Evolutionary conservation across 306 rosid genomes (phyloP).

Genomic region (Carpinus fangiana): DNA sequence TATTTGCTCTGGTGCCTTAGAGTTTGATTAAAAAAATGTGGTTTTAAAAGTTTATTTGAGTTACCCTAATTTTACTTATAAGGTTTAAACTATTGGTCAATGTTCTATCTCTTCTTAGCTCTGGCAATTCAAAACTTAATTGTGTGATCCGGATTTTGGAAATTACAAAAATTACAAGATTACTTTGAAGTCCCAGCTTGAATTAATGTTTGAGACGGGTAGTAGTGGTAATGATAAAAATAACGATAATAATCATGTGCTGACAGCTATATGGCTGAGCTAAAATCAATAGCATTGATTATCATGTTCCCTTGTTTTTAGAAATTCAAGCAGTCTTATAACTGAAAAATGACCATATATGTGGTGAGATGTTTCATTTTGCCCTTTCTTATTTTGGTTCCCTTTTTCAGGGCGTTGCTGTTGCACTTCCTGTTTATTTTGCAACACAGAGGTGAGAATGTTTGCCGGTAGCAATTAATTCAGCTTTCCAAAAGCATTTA

Average conservation of each 20-base stretch:
- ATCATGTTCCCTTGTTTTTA: constrained; percentile 4
- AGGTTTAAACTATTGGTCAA: not conserved
- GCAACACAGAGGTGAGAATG: constrained; percentile 84
- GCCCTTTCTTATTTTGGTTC: constrained; percentile 10
- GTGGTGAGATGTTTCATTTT: constrained; percentile 22
- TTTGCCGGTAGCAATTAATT: constrained; percentile 18
- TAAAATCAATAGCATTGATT: not conserved
- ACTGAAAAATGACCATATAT: not conserved
- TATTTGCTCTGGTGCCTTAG: not conserved
- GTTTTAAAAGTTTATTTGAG: not conserved
- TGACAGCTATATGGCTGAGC: not conserved
- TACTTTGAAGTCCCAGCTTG: not conserved
- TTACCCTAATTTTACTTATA: not conserved
- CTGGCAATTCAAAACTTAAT: not conserved
- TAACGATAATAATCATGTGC: not conserved
- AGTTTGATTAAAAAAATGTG: not conserved
- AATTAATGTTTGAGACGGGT: not conserved
- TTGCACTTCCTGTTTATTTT: constrained; percentile 95
- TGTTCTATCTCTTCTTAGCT: not conserved
- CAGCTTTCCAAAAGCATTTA: constrained; percentile 13
- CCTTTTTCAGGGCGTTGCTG: constrained; percentile 79
- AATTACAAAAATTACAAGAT: not conserved
- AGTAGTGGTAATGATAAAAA: not conserved
- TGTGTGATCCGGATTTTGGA: not conserved
- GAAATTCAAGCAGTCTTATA: not conserved